These are phyloP conservation scores for Gautieria morchelliformis DNA, from an alignment of 768 basidiomycete species.

Conservation along the genomic window DNA sequence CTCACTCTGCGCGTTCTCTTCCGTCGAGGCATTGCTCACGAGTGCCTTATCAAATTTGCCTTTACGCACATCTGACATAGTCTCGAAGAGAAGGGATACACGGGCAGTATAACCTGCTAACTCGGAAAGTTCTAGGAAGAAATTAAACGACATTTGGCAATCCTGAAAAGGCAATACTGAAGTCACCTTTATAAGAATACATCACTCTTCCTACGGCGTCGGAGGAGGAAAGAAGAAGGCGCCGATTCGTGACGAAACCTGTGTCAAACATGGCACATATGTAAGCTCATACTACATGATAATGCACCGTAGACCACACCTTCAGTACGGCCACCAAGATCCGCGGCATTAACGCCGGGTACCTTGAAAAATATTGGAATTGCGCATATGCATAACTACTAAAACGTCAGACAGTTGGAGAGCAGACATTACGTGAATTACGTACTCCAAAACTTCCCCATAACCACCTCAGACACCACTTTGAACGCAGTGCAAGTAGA, in stretches of 20 bases:
- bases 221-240: slow-evolving; percentile 78
- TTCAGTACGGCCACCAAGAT: slow-evolving; percentile 85
- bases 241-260: slow-evolving; percentile 97
- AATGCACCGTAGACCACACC: slow-evolving; percentile 32
- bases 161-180: background rate
- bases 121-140: slow-evolving; percentile 65
- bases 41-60: slow-evolving; percentile 86
- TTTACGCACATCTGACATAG: slow-evolving; percentile 76
- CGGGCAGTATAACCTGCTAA: slow-evolving; percentile 93
- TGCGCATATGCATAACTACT: slow-evolving; percentile 74
- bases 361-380: slow-evolving; percentile 89
- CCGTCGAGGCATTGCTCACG: slow-evolving; percentile 62
- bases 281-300: background rate
- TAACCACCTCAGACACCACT: slow-evolving; percentile 24
- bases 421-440: slow-evolving; percentile 10
- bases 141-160: slow-evolving; percentile 8
- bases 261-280: background rate
- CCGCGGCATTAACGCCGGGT: slow-evolving; percentile 54
- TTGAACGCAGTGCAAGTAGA: background rate
- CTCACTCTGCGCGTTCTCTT: slow-evolving; percentile 70
- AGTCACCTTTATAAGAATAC: slow-evolving; percentile 79
- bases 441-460: slow-evolving; percentile 92
- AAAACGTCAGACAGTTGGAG: background rate
- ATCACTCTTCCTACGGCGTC: slow-evolving; percentile 94
- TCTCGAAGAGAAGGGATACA: slow-evolving; percentile 80